Conservation (phyloP, 495 filamentous ascomycete species). For the Penicillium bovifimosum region DNA sequence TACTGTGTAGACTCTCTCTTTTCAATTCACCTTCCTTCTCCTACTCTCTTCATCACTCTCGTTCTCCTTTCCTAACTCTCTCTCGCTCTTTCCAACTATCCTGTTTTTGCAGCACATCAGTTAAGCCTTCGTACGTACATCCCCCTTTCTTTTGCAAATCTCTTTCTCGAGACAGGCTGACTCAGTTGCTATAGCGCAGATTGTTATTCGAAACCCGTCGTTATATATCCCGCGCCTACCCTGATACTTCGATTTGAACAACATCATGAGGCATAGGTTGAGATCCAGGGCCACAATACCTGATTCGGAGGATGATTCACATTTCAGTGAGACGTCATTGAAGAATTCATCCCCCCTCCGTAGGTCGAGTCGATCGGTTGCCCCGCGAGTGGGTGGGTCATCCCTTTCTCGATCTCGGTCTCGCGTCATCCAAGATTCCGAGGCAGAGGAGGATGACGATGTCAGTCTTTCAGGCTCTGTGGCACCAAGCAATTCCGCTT, state of each 20-base stretch:
- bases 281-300: slow-evolving; percentile 9
- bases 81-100: too few relatives aligned
- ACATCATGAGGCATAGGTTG: slow-evolving; percentile 14
- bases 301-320: slow-evolving; percentile 24
- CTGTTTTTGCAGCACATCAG: background rate
- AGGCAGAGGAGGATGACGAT: slow-evolving; percentile 18
- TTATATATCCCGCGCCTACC: background rate
- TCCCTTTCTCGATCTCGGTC: slow-evolving; percentile 16
- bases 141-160: background rate
- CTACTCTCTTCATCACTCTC: background rate
- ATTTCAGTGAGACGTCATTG: slow-evolving; percentile 14
- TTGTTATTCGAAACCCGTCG: background rate
- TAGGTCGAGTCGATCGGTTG: slow-evolving; percentile 21
- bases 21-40: background rate
- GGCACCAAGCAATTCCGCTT: background rate
- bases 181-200: background rate
- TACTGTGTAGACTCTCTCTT: background rate
- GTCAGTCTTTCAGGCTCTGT: slow-evolving; percentile 1
- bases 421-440: slow-evolving; percentile 21
- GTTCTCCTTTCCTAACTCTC: background rate
- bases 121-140: background rate
- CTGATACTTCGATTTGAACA: background rate
- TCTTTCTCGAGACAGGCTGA: background rate
- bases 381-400: slow-evolving; percentile 21
- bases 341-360: slow-evolving; percentile 12